Conservation (phyloP, 2,329 filamentous ascomycete genomes). For the Penicillium concentricum region DNA sequence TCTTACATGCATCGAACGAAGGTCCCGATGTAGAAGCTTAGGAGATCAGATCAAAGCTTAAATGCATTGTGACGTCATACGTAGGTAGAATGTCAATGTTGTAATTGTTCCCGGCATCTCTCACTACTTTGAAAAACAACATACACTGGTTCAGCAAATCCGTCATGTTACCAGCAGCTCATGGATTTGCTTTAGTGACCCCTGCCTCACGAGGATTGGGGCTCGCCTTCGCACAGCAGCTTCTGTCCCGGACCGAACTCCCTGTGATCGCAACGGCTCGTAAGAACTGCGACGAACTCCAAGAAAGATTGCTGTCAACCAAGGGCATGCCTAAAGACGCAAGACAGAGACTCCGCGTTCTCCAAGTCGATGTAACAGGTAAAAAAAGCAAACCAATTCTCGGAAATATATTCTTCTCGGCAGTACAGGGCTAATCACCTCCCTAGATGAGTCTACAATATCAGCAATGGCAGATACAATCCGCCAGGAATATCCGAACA, state of each 20-base stretch:
- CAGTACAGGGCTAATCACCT: neutral
- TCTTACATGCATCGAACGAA: neutral
- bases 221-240: conserved; percentile 58
- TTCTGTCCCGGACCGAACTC: conserved; percentile 56
- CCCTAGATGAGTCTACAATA: conserved; percentile 62
- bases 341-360: conserved; percentile 50
- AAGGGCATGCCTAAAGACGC: conserved; percentile 42
- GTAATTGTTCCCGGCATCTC: neutral
- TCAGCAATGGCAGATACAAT: conserved; percentile 56
- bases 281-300: conserved; percentile 51
- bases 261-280: conserved; percentile 63
- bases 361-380: conserved; percentile 60
- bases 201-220: conserved; percentile 65
- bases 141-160: neutral
- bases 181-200: conserved; percentile 42
- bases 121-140: neutral
- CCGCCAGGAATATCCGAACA: conserved; percentile 52
- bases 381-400: conserved; percentile 7
- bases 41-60: neutral
- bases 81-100: neutral
- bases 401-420: neutral
- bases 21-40: neutral
- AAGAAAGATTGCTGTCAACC: conserved; percentile 51
- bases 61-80: conserved; percentile 3
- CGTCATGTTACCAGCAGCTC: conserved; percentile 8